phyloP scores from a whole-genome alignment of 139 green algal genomes.

The Asterochloris sp. region DNA sequence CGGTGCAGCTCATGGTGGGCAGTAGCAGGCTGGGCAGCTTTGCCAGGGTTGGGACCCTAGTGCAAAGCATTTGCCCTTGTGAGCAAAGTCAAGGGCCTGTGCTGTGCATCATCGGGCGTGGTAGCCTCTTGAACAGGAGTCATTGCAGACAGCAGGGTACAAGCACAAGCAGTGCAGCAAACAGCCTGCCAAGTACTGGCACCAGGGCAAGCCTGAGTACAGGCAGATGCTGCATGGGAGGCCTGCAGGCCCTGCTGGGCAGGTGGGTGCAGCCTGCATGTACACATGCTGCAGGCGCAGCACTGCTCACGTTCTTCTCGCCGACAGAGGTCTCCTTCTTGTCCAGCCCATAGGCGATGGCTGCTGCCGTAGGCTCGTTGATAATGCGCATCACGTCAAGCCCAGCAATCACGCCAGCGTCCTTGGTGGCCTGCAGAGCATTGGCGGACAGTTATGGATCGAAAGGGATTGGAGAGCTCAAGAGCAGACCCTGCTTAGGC shows the following conservation, averaged over 20 bases:
- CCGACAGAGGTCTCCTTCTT: slow-evolving; percentile 48
- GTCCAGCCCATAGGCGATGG: slow-evolving; percentile 90
- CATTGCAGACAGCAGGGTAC: too few relatives aligned
- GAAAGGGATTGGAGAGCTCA: too few relatives aligned
- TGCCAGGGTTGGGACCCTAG: too few relatives aligned
- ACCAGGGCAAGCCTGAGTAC: background rate
- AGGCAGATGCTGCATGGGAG: background rate
- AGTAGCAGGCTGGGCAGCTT: too few relatives aligned
- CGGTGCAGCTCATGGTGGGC: too few relatives aligned
- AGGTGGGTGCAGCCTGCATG: slow-evolving; percentile 30
- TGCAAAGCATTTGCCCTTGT: too few relatives aligned
- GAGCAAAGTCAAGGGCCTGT: too few relatives aligned
- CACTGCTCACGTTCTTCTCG: slow-evolving; percentile 46
- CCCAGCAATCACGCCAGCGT: slow-evolving; percentile 92
- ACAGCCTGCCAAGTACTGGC: background rate
- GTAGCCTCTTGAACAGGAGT: too few relatives aligned
- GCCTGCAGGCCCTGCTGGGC: too few relatives aligned
- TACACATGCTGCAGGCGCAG: slow-evolving; percentile 52
- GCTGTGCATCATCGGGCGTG: too few relatives aligned
- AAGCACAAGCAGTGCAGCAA: too few relatives aligned
- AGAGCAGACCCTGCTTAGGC: too few relatives aligned
- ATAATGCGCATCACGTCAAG: slow-evolving; percentile 96
- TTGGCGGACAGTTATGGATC: background rate
- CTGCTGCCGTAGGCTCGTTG: slow-evolving; percentile 95
- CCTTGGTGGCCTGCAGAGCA: slow-evolving; percentile 88